Evolutionary conservation across 148 eudicot genomes (phyloP).

Genomic region (Drosera capensis): DNA sequence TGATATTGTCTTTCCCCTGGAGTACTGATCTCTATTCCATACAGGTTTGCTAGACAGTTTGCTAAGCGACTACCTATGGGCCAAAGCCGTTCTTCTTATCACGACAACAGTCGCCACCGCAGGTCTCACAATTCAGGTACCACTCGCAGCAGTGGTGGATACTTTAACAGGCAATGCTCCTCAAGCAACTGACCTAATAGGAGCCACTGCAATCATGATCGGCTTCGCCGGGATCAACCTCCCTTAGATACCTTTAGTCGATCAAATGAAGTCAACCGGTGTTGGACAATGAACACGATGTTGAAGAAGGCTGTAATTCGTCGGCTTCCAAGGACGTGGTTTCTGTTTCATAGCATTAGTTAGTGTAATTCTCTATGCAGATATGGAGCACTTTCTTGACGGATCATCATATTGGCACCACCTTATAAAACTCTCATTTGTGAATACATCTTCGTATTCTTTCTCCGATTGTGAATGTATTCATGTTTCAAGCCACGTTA

Average conservation of each 20-base stretch:
- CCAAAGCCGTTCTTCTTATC: slow-evolving; percentile 87
- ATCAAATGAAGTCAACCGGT: slow-evolving; percentile 29
- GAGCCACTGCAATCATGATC: slow-evolving; percentile 70
- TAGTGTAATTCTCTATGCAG: too few species aligned
- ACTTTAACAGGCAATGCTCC: slow-evolving; percentile 65
- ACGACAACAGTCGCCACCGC: slow-evolving; percentile 96
- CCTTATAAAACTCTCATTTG: too few species aligned
- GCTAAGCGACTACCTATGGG: slow-evolving; percentile 94
- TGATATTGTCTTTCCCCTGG: too few species aligned
- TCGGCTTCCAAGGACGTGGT: slow-evolving; percentile 4
- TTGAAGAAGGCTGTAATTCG: slow-evolving; percentile 9
- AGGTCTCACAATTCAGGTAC: slow-evolving; percentile 95
- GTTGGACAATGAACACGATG: slow-evolving; percentile 15
- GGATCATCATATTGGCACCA: too few species aligned
- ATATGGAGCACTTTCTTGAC: too few species aligned
- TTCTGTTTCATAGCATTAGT: too few species aligned
- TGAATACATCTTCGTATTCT: too few species aligned
- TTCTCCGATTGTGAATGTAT: too few species aligned
- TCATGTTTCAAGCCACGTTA: too few species aligned
- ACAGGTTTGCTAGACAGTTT: slow-evolving; percentile 85
- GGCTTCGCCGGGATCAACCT: slow-evolving; percentile 83
- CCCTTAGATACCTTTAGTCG: slow-evolving; percentile 36
- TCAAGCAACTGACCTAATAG: slow-evolving; percentile 42
- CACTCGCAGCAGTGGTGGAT: slow-evolving; percentile 80
- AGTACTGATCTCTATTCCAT: not conserved